Conservation (phyloP, 345 rosid species). For the Camelina hispida region DNA sequence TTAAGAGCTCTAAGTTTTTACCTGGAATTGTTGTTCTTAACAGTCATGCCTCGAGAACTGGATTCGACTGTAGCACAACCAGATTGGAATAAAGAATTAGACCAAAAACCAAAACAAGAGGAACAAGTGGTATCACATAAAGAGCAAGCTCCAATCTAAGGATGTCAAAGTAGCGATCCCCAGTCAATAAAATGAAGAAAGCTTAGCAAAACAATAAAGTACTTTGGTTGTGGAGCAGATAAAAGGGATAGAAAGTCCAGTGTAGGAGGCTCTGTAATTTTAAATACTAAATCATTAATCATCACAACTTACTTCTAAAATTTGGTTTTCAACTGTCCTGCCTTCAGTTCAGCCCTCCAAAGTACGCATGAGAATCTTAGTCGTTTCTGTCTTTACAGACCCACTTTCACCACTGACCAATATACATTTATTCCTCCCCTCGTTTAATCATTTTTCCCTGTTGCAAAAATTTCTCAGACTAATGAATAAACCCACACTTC, state of each 20-base stretch:
- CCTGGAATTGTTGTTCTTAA: conserved; percentile 90
- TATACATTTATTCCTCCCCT: conserved; percentile 77
- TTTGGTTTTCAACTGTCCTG: conserved; percentile 76
- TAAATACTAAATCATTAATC: not conserved
- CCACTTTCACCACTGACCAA: conserved; percentile 98
- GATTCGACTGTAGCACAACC: conserved; percentile 78
- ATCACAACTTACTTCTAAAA: conserved; percentile 71
- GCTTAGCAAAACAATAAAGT: not conserved
- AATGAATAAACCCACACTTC: conserved; percentile 18
- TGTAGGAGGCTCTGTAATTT: conserved; percentile 11
- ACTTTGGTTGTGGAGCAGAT: conserved; percentile 3
- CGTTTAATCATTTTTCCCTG: conserved; percentile 87
- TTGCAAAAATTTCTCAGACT: conserved; percentile 33
- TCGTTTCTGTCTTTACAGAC: conserved; percentile 96
- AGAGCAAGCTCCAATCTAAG: conserved; percentile 22
- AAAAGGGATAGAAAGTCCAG: conserved; percentile 1
- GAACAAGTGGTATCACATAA: conserved; percentile 15
- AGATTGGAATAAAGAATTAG: conserved; percentile 17
- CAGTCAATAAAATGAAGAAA: conserved; percentile 12
- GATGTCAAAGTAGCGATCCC: not conserved
- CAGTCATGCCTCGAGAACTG: conserved; percentile 95
- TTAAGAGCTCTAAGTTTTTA: conserved; percentile 40
- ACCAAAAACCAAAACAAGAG: conserved; percentile 27
- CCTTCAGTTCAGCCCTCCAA: conserved; percentile 81
- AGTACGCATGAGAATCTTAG: conserved; percentile 86